Evolutionary conservation across 1,284 basidiomycete species (phyloP), one percentile per base, ranked within the genome.

Genomic region (Ceratobasidium theobromae): DNA sequence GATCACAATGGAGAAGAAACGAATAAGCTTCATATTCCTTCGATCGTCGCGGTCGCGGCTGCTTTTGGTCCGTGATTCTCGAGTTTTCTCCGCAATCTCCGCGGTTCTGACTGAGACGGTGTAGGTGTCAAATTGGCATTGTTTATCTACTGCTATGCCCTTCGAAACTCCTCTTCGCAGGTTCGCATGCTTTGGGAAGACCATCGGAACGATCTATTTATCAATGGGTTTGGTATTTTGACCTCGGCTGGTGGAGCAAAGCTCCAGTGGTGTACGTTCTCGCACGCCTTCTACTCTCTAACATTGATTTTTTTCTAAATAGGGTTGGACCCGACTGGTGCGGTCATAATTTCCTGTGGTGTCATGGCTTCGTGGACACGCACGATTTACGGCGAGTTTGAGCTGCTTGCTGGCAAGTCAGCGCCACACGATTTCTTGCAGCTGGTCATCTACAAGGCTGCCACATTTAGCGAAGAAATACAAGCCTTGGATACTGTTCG

Each of bases 171-270:
- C 69, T 93, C 90, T 6, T 93, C 89, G 71, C 96, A 99, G 75
- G 94, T 99, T 1, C 85, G 87, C 64, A 87, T 98, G 3, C 83
- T 98, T 25, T 98, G 93, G 91, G 93, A 97, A 75, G 95, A 98
- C 74, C 95, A 98, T 72, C 80, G 93, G 68, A 96, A 96, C 72
- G 94, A 96, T 73, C 75, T 95, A 27, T 93, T 87, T 75, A 86
- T 93, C 76, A 94, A 93, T 71, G 78, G 81, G 6, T 89, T 91
- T 69, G 88, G 92, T 79, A 85, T 97, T 69, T 83, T 95, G 68
- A 94, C 95, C 81, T 91, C 92, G 33, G 89, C 91, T 12, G 92
- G 90, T 68, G 96, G 95, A 65, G 90, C 91, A 71, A 95, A 92
- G 76, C 80, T 92, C 65, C 78, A 77, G 60, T 95, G 92, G 88